Evolutionary conservation across 495 filamentous ascomycete species (phyloP).

Genomic region (Bryoglossum gracile): DNA sequence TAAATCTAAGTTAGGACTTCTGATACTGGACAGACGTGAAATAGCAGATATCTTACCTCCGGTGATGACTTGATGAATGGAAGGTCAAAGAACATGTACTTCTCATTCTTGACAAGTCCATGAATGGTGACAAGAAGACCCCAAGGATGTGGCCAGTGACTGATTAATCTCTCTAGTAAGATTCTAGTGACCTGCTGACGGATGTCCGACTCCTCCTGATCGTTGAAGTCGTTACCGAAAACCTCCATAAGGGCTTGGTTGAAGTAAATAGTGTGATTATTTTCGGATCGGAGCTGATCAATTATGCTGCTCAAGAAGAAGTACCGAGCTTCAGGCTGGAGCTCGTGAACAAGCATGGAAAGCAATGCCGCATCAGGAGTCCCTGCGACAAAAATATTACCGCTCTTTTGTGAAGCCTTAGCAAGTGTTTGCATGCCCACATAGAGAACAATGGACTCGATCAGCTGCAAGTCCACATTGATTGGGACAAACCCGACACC

Average conservation of each 20-base stretch:
- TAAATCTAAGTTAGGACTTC: no score
- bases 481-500: constrained; percentile 57
- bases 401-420: constrained; percentile 47
- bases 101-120: constrained; percentile 85
- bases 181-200: constrained; percentile 85
- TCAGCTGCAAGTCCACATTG: constrained; percentile 59
- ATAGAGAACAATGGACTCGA: constrained; percentile 78
- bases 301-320: constrained; percentile 77
- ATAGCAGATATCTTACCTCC: constrained; percentile 53
- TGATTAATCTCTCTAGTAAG: constrained; percentile 77
- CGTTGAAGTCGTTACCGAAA: constrained; percentile 70
- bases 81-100: constrained; percentile 83
- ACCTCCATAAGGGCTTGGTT: constrained; percentile 79
- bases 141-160: constrained; percentile 94
- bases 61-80: constrained; percentile 84
- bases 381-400: constrained; percentile 57
- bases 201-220: constrained; percentile 73
- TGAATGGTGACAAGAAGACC: constrained; percentile 84
- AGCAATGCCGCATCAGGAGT: constrained; percentile 71
- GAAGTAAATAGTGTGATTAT: constrained; percentile 88
- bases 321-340: constrained; percentile 74
- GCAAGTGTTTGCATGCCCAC: constrained; percentile 65
- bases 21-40: no score
- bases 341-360: constrained; percentile 62
- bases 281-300: constrained; percentile 87